phyloP scores from a whole-genome alignment of 805 yeast genomes.

The Pichia rugopelliculosa region DNA sequence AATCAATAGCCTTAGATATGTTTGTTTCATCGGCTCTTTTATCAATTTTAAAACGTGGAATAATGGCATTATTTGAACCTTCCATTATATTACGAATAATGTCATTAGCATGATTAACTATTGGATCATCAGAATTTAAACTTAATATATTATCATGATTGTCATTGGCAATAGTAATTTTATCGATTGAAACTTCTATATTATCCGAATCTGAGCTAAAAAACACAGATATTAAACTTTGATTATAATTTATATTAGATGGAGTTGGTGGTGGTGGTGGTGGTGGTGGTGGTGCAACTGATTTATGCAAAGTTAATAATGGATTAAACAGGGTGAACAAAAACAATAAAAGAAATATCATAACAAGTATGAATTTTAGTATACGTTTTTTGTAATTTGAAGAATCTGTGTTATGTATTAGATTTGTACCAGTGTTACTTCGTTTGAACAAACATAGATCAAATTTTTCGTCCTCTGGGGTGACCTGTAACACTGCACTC shows the following conservation, averaged over 20 bases:
- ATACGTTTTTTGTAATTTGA: not conserved
- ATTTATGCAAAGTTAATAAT: not conserved
- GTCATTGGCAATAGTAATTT: not conserved
- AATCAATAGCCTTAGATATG: not conserved
- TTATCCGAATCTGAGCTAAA: not conserved
- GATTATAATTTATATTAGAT: not conserved
- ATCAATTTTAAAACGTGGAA: constrained; percentile 22
- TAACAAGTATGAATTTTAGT: not conserved
- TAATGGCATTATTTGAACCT: constrained; percentile 21
- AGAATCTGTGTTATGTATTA: not conserved
- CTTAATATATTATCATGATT: not conserved
- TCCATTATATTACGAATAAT: constrained; percentile 20
- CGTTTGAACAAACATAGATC: not conserved
- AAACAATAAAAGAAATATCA: not conserved
- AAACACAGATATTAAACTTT: not conserved
- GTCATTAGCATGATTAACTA: constrained; percentile 10
- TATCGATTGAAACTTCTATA: not conserved
- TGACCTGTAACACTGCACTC: too few relatives aligned
- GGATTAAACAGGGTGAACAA: not conserved
- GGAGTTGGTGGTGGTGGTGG: not conserved
- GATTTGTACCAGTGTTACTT: not conserved
- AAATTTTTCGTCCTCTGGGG: not conserved
- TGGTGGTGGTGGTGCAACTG: not conserved
- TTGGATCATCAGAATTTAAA: not conserved
- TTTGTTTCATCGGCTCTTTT: constrained; percentile 16